phyloP scores from a whole-genome alignment of 768 basidiomycete species.

The Boletales sp. region DNA sequence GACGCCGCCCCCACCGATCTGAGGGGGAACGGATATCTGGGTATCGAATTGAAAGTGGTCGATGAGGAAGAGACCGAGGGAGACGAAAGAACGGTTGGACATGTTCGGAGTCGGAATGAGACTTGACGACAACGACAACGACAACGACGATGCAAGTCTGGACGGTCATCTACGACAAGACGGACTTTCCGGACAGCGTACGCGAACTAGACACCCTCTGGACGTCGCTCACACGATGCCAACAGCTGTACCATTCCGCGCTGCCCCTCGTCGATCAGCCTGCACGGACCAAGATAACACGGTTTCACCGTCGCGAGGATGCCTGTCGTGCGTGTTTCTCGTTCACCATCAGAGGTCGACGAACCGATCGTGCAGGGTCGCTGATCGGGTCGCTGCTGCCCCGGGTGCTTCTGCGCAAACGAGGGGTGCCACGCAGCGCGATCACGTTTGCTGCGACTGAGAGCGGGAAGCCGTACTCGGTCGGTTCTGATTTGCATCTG shows the following conservation, averaged over 20 bases:
- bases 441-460: slow-evolving; percentile 57
- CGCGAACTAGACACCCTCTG: slow-evolving; percentile 16
- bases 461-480: slow-evolving; percentile 76
- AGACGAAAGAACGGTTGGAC: slow-evolving; percentile 42
- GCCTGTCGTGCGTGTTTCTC: slow-evolving; percentile 56
- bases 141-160: slow-evolving; percentile 39
- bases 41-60: slow-evolving; percentile 60
- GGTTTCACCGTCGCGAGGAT: slow-evolving; percentile 70
- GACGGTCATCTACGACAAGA: slow-evolving; percentile 36
- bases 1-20: slow-evolving; percentile 91
- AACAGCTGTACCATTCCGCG: slow-evolving; percentile 60
- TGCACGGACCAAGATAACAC: slow-evolving; percentile 53
- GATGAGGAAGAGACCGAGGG: slow-evolving; percentile 90
- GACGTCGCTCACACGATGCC: background rate
- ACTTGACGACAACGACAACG: slow-evolving; percentile 18
- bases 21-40: background rate
- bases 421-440: slow-evolving; percentile 44
- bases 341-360: background rate
- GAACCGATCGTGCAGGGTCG: slow-evolving; percentile 49
- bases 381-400: slow-evolving; percentile 75
- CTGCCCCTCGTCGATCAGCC: slow-evolving; percentile 56
- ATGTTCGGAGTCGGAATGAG: slow-evolving; percentile 20
- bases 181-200: slow-evolving; percentile 35
- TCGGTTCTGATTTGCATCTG: slow-evolving; percentile 31
- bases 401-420: slow-evolving; percentile 56